Evolutionary conservation across 495 filamentous ascomycete species (phyloP).

Genomic region (Friedmanniomyces simplex): DNA sequence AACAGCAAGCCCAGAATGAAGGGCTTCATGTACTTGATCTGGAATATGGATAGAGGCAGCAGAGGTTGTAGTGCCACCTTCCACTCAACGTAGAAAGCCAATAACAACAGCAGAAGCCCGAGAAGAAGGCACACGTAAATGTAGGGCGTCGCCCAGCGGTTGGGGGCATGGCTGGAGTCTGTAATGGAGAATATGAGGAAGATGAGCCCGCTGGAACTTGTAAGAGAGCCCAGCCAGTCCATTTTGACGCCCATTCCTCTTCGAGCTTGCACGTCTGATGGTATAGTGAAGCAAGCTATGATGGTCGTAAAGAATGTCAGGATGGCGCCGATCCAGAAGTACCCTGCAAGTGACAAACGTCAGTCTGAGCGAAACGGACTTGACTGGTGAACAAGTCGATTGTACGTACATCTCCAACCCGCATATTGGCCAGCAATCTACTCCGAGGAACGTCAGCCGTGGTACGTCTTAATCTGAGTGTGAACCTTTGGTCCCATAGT

Average conservation of each 20-base stretch:
- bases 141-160: conserved; percentile 64
- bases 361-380: too few species aligned
- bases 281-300: conserved; percentile 53
- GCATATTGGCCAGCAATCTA: conserved; percentile 48
- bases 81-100: conserved; percentile 63
- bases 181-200: conserved; percentile 72
- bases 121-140: conserved; percentile 51
- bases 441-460: too few species aligned
- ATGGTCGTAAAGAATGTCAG: conserved; percentile 41
- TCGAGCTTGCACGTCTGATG: conserved; percentile 43
- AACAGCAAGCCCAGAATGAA: conserved; percentile 58
- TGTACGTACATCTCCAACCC: conserved; percentile 56
- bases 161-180: conserved; percentile 55
- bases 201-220: conserved; percentile 57
- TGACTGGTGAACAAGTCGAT: too few species aligned
- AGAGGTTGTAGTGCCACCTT: conserved; percentile 64
- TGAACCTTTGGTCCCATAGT: too few species aligned
- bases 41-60: conserved; percentile 63
- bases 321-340: conserved; percentile 46
- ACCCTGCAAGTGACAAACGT: too few species aligned
- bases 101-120: conserved; percentile 45
- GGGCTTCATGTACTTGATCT: conserved; percentile 59
- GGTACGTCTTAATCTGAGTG: too few species aligned
- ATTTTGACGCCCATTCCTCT: conserved; percentile 38
- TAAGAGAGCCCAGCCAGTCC: conserved; percentile 58